These are phyloP conservation scores for Ophiostoma angusticollis DNA, from an alignment of 2,329 filamentous ascomycete species.

Conservation along the genomic window DNA sequence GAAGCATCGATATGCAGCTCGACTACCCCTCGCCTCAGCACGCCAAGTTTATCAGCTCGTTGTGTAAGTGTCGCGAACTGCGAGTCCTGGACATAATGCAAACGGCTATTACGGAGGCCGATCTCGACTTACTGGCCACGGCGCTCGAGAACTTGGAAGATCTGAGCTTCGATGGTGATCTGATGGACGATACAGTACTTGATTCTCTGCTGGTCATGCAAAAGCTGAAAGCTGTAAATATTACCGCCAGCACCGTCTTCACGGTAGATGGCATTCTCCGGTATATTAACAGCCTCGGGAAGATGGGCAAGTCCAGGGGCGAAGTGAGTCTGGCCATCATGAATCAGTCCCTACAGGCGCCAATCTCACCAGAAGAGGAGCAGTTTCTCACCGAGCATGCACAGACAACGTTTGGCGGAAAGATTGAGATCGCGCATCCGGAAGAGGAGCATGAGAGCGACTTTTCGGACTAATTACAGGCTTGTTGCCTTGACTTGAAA, in stretches of 20 bases:
- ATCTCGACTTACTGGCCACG: constrained; percentile 34
- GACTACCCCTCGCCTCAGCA: constrained; percentile 22
- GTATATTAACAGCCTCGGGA: constrained; percentile 27
- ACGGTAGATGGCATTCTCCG: constrained; percentile 34
- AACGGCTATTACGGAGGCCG: constrained; percentile 34
- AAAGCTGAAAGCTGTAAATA: constrained; percentile 37
- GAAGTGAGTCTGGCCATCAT: constrained; percentile 23
- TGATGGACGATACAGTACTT: constrained; percentile 35
- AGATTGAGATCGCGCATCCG: constrained; percentile 23
- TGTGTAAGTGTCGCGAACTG: constrained; percentile 39
- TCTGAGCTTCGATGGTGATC: constrained; percentile 41
- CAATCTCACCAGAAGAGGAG: constrained; percentile 19
- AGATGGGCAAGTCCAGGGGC: neutral
- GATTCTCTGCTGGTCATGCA: constrained; percentile 23
- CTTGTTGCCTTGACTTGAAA: neutral
- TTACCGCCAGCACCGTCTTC: constrained; percentile 43
- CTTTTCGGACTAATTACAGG: constrained; percentile 18
- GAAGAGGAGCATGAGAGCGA: constrained; percentile 25
- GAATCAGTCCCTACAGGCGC: constrained; percentile 20
- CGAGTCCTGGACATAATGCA: constrained; percentile 38
- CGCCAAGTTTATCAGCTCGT: constrained; percentile 22
- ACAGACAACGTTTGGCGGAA: constrained; percentile 18
- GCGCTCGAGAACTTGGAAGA: constrained; percentile 38
- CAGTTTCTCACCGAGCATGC: constrained; percentile 17
- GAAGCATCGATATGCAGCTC: constrained; percentile 12